phyloP scores from a whole-genome alignment of 2,329 filamentous ascomycete genomes.

The Nemania diffusa region DNA sequence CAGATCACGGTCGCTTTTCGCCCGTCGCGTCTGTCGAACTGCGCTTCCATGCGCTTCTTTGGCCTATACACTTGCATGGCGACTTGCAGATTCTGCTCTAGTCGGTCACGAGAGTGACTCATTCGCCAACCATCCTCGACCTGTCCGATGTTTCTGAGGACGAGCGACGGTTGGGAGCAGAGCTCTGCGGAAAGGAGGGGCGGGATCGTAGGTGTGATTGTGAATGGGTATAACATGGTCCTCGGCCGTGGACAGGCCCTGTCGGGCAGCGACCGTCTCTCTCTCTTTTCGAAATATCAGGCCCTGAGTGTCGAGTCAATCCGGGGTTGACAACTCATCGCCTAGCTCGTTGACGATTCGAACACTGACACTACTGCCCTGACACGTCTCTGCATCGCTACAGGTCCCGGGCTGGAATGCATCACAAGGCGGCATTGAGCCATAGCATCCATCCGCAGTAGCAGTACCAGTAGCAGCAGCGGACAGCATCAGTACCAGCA shows the following conservation, averaged over 20 bases:
- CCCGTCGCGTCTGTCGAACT: slow-evolving; percentile 46
- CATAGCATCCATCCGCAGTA: not conserved
- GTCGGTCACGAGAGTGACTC: slow-evolving; percentile 45
- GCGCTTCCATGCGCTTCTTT: slow-evolving; percentile 39
- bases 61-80: slow-evolving; percentile 44
- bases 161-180: slow-evolving; percentile 37
- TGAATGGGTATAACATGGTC: slow-evolving; percentile 49
- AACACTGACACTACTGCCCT: slow-evolving; percentile 37
- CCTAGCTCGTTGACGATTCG: slow-evolving; percentile 34
- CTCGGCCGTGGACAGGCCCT: slow-evolving; percentile 40
- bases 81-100: slow-evolving; percentile 43
- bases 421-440: slow-evolving; percentile 28
- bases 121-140: slow-evolving; percentile 48
- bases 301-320: slow-evolving; percentile 39
- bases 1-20: slow-evolving; percentile 45
- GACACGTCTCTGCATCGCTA: slow-evolving; percentile 35
- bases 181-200: slow-evolving; percentile 37
- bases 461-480: not conserved
- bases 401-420: slow-evolving; percentile 32
- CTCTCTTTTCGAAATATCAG: slow-evolving; percentile 42
- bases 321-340: slow-evolving; percentile 38
- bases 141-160: slow-evolving; percentile 45
- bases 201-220: slow-evolving; percentile 33
- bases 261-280: slow-evolving; percentile 41
- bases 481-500: not conserved